phyloP scores from a whole-genome alignment of 2,329 filamentous ascomycete species.

The Cladophialophora exuberans region DNA sequence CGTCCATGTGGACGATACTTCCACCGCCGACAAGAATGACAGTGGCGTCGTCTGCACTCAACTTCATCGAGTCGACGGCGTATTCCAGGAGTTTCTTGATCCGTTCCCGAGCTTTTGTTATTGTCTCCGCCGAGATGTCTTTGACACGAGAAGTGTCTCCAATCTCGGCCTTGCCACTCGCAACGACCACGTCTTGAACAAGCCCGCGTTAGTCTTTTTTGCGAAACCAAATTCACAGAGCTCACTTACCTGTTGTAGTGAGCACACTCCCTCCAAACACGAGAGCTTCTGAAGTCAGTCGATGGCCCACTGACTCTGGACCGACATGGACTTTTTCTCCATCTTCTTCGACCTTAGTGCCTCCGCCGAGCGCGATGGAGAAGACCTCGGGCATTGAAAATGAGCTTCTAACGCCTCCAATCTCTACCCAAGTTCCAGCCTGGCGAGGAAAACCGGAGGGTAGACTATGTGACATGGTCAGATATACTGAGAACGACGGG shows the following conservation, averaged over 20 bases:
- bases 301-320: slow-evolving; percentile 60
- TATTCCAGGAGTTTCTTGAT: slow-evolving; percentile 55
- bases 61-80: slow-evolving; percentile 61
- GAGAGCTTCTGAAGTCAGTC: slow-evolving; percentile 51
- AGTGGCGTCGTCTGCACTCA: slow-evolving; percentile 52
- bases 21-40: slow-evolving; percentile 64
- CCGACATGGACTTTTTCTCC: slow-evolving; percentile 46
- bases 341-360: slow-evolving; percentile 46
- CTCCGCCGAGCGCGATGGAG: slow-evolving; percentile 61
- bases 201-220: too few species aligned
- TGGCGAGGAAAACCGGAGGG: slow-evolving; percentile 64
- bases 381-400: slow-evolving; percentile 62
- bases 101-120: slow-evolving; percentile 39
- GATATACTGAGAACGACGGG: too few species aligned
- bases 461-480: too few species aligned
- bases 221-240: background rate
- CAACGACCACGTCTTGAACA: slow-evolving; percentile 51
- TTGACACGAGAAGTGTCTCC: slow-evolving; percentile 34
- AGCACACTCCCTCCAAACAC: slow-evolving; percentile 58
- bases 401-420: slow-evolving; percentile 63
- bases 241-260: slow-evolving; percentile 54
- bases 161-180: slow-evolving; percentile 37
- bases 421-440: slow-evolving; percentile 60
- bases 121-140: slow-evolving; percentile 37
- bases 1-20: slow-evolving; percentile 54